A percentile compares a stretch with the other conserved stretches of the same genome.
Evolutionary conservation across 352 stramenopile species (phyloP).

Genomic region (Stephanocyclus meneghinianus): DNA sequence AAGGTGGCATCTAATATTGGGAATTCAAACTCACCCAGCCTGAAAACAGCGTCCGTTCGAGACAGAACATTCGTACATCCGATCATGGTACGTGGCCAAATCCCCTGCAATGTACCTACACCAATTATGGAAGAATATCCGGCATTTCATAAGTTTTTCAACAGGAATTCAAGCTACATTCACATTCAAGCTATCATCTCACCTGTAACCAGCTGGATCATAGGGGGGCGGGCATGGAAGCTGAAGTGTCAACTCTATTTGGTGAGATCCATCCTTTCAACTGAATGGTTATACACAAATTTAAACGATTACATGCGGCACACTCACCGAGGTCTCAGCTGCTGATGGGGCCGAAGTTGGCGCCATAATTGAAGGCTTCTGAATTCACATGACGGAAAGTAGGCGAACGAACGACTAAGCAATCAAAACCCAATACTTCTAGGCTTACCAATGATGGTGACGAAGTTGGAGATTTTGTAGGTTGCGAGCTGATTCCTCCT

Average conservation of each 20-base stretch:
- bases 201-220: neutral
- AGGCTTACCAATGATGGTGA: neutral
- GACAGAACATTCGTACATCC: neutral
- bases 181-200: no score
- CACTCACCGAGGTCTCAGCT: no score
- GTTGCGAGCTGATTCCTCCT: neutral
- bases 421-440: neutral
- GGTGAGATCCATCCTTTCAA: neutral
- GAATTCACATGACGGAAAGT: neutral
- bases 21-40: slow-evolving; percentile 1
- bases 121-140: neutral
- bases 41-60: neutral
- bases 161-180: no score
- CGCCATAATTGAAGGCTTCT: neutral
- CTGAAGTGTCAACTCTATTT: no score
- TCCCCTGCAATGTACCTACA: slow-evolving; percentile 2
- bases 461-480: neutral
- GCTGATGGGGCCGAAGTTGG: no score
- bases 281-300: neutral
- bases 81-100: neutral
- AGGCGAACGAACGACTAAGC: neutral
- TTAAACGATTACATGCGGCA: no score
- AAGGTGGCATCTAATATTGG: neutral
- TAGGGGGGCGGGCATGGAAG: neutral
- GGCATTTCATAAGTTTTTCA: no score